These are phyloP conservation scores for Fusarium solani-melongenae DNA, from an alignment of 2,329 filamentous ascomycete species.

Conservation along the genomic window DNA sequence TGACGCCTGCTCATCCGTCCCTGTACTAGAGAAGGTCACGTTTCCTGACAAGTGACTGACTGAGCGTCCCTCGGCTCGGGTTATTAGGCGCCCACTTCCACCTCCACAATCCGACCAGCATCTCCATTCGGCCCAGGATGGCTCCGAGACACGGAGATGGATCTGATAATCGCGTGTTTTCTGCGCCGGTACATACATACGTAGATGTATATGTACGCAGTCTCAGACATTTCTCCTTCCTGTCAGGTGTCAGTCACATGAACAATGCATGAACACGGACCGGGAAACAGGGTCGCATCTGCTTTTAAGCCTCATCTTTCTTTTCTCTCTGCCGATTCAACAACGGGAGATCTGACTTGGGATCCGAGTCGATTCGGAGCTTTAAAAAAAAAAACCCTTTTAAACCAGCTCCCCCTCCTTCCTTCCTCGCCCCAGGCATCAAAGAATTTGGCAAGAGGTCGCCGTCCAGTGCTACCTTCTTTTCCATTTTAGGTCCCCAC, in stretches of 20 bases:
- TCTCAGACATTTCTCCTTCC: neutral
- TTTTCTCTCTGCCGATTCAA: neutral
- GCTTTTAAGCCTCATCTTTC: neutral
- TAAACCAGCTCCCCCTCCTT: neutral
- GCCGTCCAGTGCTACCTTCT: neutral
- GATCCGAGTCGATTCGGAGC: slow-evolving; percentile 19
- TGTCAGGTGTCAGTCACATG: neutral
- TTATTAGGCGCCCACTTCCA: neutral
- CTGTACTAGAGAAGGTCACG: neutral
- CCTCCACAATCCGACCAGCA: slow-evolving; percentile 5
- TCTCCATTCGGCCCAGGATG: neutral
- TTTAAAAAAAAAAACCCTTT: neutral
- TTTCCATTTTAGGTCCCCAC: neutral
- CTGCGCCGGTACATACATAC: neutral
- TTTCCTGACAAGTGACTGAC: neutral
- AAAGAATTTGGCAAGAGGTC: neutral
- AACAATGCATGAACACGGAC: neutral
- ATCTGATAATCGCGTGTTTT: neutral
- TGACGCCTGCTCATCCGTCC: neutral
- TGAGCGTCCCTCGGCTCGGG: neutral
- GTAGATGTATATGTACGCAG: neutral
- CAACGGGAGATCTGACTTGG: neutral
- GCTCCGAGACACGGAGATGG: slow-evolving; percentile 5
- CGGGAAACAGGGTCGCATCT: neutral
- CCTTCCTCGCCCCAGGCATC: neutral